Evolutionary conservation across 1,139 yeast species (phyloP).

Genomic region (Saccharomyces hybrid): DNA sequence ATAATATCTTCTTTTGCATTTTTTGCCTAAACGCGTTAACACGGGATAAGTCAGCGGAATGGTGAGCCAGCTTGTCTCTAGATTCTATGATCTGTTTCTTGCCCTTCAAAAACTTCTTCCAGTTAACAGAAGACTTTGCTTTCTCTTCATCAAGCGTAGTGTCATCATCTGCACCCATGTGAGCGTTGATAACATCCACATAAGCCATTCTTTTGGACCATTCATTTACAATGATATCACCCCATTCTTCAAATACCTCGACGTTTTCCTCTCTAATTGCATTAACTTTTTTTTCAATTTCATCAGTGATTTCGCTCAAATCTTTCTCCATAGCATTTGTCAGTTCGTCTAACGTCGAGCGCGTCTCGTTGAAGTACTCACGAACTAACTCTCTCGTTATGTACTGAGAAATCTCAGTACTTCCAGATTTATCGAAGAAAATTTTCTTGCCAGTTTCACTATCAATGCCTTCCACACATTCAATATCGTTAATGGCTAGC

Average conservation of each 20-base stretch:
- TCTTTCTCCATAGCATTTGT: slow-evolving; percentile 35
- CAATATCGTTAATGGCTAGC: slow-evolving; percentile 39
- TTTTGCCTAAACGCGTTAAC: neutral
- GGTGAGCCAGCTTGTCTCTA: slow-evolving; percentile 2
- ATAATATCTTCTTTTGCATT: neutral
- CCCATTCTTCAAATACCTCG: slow-evolving; percentile 63
- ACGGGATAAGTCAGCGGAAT: neutral
- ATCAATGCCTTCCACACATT: slow-evolving; percentile 40
- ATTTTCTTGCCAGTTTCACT: slow-evolving; percentile 35
- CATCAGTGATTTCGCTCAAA: slow-evolving; percentile 33
- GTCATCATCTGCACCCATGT: neutral
- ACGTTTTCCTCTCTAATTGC: slow-evolving; percentile 45
- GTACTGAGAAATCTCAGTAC: slow-evolving; percentile 24
- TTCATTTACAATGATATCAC: slow-evolving; percentile 54
- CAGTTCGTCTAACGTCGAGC: slow-evolving; percentile 34
- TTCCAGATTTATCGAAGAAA: slow-evolving; percentile 31
- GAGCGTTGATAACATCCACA: slow-evolving; percentile 18
- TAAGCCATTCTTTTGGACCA: slow-evolving; percentile 36
- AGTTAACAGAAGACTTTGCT: slow-evolving; percentile 12
- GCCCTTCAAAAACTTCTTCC: slow-evolving; percentile 18
- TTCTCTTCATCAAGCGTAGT: slow-evolving; percentile 4
- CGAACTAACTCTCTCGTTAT: slow-evolving; percentile 1
- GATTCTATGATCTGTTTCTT: slow-evolving; percentile 18
- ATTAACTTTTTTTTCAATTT: slow-evolving; percentile 39
- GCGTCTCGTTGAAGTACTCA: slow-evolving; percentile 19